A percentile compares a stretch with the other conserved stretches of the same genome.
Conservation (phyloP, 2,329 filamentous ascomycete genomes). For the Whalleya microplaca region DNA sequence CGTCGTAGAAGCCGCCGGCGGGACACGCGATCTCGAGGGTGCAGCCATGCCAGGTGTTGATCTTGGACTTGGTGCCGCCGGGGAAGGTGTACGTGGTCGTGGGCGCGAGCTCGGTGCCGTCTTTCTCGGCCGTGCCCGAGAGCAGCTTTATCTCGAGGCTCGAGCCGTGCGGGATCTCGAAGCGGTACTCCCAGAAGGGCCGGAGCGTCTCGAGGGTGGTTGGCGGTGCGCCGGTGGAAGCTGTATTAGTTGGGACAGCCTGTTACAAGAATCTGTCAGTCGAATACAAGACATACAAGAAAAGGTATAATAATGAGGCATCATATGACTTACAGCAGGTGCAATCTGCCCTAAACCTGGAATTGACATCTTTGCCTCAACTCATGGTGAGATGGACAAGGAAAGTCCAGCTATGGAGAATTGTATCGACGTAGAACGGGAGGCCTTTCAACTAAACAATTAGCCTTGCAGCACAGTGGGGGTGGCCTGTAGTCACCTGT, state of each 20-base stretch:
- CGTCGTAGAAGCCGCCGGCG: constrained; percentile 47
- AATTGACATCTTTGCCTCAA: constrained; percentile 64
- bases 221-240: constrained; percentile 39
- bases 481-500: neutral
- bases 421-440: neutral
- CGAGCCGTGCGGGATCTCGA: constrained; percentile 64
- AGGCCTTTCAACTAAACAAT: neutral
- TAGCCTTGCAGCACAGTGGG: neutral
- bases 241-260: constrained; percentile 26
- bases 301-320: no score
- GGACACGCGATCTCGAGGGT: constrained; percentile 75
- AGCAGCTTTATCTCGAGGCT: constrained; percentile 63
- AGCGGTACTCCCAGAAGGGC: constrained; percentile 76
- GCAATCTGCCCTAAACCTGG: constrained; percentile 73
- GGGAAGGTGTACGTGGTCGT: constrained; percentile 81
- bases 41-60: constrained; percentile 92
- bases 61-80: constrained; percentile 80
- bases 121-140: constrained; percentile 86
- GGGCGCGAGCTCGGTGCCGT: constrained; percentile 88
- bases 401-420: constrained; percentile 3
- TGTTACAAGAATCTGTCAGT: constrained; percentile 15
- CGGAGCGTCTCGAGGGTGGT: constrained; percentile 57
- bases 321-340: constrained; percentile 53
- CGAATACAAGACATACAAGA: no score
- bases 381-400: constrained; percentile 7